Base-by-base conservation (phyloP, 495 filamentous ascomycete species). In the Apodospora peruviana region DNA sequence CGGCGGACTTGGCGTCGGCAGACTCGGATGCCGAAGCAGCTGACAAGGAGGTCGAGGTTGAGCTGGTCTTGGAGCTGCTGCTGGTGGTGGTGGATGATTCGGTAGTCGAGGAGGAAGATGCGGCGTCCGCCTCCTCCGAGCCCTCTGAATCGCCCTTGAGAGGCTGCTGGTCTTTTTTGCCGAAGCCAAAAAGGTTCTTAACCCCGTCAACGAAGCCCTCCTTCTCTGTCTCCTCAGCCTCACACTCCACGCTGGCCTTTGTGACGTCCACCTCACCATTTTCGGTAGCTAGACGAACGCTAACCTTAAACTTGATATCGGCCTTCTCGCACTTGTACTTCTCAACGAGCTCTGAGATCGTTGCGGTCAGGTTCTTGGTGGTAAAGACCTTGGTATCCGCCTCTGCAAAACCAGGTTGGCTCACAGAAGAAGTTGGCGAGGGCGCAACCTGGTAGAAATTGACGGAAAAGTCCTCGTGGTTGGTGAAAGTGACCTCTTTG, bases 181-280 rank as follows among this genome's bases (percentile, higher is more conserved):
- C 93, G 58, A 96, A 87, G 14, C 94, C 94, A 59, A 98, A 91
- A 50, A 95, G 81, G 47, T 85, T 89, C 73, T 99, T 99, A 61
- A 97, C 86, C 35, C 87, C 88, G 56, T 96, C 94, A 24, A 97
- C 76, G 42, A 87, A 83, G 19, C 82, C 86, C 60, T 87, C 86
- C 70, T 88, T 91, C 47, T 84, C 82, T 10, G 67, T 52, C 4
- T 71, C 77, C 32, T 82, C 80, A 34, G 86, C 77, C 63, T 91
- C 87, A 56, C 93, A 99, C 66, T 91, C 90, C 5, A 93, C 85
- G 46, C 79, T 79, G 21, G 85, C 86, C 53, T 78, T 77, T 24
- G 79, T 65, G 39, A 97, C 80, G 46, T 89, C 87, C 3, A 93
- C 90, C 52, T 93, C 80, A n/a, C 90, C 91, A 56, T 90, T 76